phyloP scores from a whole-genome alignment of 78 protist genomes.

The Polysphondylium violaceum region DNA sequence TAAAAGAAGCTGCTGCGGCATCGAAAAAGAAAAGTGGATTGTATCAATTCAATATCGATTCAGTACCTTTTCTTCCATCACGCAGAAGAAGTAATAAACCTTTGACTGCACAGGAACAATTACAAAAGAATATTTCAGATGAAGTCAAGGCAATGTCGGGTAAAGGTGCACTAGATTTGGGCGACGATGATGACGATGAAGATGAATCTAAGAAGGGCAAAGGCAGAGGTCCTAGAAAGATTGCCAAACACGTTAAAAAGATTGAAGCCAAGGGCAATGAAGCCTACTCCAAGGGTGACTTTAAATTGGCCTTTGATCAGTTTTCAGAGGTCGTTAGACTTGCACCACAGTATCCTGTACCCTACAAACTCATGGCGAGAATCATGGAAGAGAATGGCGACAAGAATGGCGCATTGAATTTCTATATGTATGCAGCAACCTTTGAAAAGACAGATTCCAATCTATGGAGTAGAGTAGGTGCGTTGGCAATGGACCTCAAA shows the following conservation, averaged over 20 bases:
- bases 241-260: slow-evolving; percentile 11
- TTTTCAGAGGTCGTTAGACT: slow-evolving; percentile 35
- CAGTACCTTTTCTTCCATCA: slow-evolving; percentile 6
- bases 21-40: neutral
- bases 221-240: neutral
- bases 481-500: neutral
- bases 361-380: slow-evolving; percentile 24
- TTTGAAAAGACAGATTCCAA: neutral
- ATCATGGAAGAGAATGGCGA: slow-evolving; percentile 16
- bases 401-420: neutral
- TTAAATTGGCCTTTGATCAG: neutral
- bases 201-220: neutral
- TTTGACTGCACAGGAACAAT: neutral
- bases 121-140: slow-evolving; percentile 2
- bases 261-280: slow-evolving; percentile 6
- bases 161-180: too few species aligned
- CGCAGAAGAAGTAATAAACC: too few species aligned
- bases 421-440: slow-evolving; percentile 2
- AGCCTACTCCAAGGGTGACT: slow-evolving; percentile 1
- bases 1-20: neutral
- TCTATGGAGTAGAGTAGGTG: slow-evolving; percentile 11
- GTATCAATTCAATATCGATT: neutral
- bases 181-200: neutral
- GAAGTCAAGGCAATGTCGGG: neutral
- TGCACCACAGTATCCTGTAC: slow-evolving; percentile 10